Percentiles rank a stretch among this genome's conserved stretches.
Conservation (phyloP, 2,329 filamentous ascomycete species). For the Calonectria hongkongensis region DNA sequence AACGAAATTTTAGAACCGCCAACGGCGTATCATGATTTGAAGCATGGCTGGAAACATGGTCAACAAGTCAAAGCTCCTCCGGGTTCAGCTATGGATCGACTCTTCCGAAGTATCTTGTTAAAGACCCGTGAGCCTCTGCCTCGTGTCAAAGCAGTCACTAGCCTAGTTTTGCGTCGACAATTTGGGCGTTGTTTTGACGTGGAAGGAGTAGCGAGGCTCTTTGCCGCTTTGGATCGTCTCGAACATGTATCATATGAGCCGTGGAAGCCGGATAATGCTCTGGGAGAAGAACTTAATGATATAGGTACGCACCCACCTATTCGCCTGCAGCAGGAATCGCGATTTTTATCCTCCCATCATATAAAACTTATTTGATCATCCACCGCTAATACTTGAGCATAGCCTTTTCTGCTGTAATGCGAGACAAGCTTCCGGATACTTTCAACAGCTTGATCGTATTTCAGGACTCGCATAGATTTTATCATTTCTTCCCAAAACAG, state of each 20-base stretch:
- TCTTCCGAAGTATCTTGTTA: conserved; percentile 50
- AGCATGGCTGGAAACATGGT: conserved; percentile 58
- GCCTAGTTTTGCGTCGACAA: conserved; percentile 59
- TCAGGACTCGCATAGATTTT: conserved; percentile 53
- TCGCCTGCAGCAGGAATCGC: conserved; percentile 40
- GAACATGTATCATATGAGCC: conserved; percentile 58
- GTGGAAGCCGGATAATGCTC: conserved; percentile 54
- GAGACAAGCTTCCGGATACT: conserved; percentile 47
- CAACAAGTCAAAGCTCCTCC: conserved; percentile 51
- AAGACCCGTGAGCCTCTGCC: conserved; percentile 38
- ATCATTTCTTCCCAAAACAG: conserved; percentile 37
- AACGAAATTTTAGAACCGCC: neutral
- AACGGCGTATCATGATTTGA: conserved; percentile 48
- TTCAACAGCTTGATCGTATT: conserved; percentile 54
- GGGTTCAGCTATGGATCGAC: conserved; percentile 47
- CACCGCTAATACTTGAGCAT: conserved; percentile 36
- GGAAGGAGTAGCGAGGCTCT: conserved; percentile 41
- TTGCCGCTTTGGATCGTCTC: conserved; percentile 53
- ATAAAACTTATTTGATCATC: conserved; percentile 3
- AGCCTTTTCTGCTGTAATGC: conserved; percentile 31
- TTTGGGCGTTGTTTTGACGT: conserved; percentile 54
- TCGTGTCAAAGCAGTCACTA: conserved; percentile 54
- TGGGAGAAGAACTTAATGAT: conserved; percentile 31
- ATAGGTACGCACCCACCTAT: conserved; percentile 51
- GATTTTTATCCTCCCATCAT: conserved; percentile 18